Evolutionary conservation across 1,284 basidiomycete species (phyloP), one percentile per base, ranked within the genome.

Genomic region (Tausonia pullulans): DNA sequence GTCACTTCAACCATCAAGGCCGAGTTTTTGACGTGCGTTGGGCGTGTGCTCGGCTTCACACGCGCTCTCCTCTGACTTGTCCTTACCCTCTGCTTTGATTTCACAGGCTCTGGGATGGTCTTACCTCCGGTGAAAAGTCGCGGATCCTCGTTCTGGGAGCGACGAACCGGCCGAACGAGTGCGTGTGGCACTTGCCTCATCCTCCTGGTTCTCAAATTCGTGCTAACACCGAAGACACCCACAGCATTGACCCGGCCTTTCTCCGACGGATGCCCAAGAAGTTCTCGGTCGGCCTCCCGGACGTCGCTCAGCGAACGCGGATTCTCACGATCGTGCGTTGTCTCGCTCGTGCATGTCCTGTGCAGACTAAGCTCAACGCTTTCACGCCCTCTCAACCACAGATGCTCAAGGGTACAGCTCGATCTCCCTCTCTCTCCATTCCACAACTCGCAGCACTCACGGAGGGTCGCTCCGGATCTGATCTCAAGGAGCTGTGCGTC

Each of bases 1-100:
- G 95, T 94, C 57, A 98, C 93, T 41, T 91, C 87, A 5, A 98
- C 98, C 93, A 96, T 98, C 86, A 98, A 99, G 79, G 95, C 95
- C 1, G 95, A 99, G 74, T 98, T 98, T 75, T 97, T 98, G 94
- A 96, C 92, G 86, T 91, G 76, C 71, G 88, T 79, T 10, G 5
- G 40, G 27, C 27, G 1, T 27, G 27, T 64, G 27, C 58, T 27
- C 13, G 11, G n/a, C 41, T 58, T 60, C 10, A 16, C 46, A 49
- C n/a, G 64, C 46, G 57, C 6, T 27, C 48, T 10, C 45, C 7
- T 27, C 14, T 56, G 59, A 5, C 40, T 66, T 54, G 48, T 58
- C 61, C 53, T 39, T 51, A 66, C 7, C 3, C 49, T 44, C 55
- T 62, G 46, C 60, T 14, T n/a, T 66, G 45, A 63, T 27, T 49